Evolutionary conservation across 768 basidiomycete species (phyloP).

Genomic region (Hemileccinum rubropunctum): DNA sequence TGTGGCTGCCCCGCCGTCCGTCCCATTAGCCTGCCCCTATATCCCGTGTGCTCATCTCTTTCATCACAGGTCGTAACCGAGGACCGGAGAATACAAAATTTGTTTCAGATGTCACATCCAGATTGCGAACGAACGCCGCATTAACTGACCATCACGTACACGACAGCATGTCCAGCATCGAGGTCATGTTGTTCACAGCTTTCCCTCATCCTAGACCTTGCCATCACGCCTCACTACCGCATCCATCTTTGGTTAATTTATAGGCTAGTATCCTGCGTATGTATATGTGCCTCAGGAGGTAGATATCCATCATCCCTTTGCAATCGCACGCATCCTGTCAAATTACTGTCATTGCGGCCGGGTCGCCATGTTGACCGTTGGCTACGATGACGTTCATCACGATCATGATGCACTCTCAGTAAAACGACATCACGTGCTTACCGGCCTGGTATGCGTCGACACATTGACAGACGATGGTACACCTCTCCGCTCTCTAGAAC

Average conservation of each 20-base stretch:
- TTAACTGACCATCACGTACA: conserved; percentile 4
- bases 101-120: conserved; percentile 34
- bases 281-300: conserved; percentile 7
- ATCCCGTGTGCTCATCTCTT: background rate
- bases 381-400: conserved; percentile 11
- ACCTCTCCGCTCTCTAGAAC: conserved; percentile 4
- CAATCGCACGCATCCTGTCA: background rate
- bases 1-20: conserved; percentile 32
- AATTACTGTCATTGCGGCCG: conserved; percentile 16
- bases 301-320: conserved; percentile 1
- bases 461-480: background rate
- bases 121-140: conserved; percentile 28
- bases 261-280: conserved; percentile 11
- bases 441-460: conserved; percentile 17
- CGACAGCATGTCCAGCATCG: no score
- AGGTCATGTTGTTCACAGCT: no score
- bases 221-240: no score
- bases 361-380: conserved; percentile 18
- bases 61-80: conserved; percentile 32
- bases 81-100: conserved; percentile 34
- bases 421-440: conserved; percentile 9
- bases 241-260: conserved; percentile 17
- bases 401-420: background rate
- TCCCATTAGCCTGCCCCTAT: conserved; percentile 11
- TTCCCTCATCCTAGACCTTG: conserved; percentile 15